These are phyloP conservation scores for Phytopythium oedochilum DNA, from an alignment of 352 stramenopile species.

Conservation along the genomic window DNA sequence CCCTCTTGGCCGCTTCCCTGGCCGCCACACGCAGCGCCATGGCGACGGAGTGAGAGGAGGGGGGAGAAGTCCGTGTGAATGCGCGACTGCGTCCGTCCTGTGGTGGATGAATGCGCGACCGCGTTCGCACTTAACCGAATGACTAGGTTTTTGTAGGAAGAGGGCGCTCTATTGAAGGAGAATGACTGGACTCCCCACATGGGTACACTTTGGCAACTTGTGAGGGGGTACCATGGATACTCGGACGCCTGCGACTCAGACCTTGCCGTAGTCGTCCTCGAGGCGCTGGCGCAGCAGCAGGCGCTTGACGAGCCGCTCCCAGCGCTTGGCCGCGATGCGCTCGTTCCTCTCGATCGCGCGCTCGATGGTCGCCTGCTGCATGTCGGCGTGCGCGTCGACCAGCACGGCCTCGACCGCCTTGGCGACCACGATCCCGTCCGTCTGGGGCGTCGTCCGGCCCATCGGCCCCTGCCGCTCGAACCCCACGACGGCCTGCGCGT, in stretches of 20 bases:
- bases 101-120: neutral
- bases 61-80: neutral
- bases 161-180: neutral
- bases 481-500: conserved; percentile 69
- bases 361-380: conserved; percentile 66
- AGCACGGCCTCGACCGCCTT: conserved; percentile 35
- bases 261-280: conserved; percentile 67
- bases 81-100: neutral
- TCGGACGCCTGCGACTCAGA: too few species aligned
- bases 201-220: too few species aligned
- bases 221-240: too few species aligned
- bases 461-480: conserved; percentile 44
- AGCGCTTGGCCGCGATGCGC: conserved; percentile 49
- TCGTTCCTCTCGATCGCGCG: conserved; percentile 66
- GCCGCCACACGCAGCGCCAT: conserved; percentile 10
- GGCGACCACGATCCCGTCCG: conserved; percentile 74
- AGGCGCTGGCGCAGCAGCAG: conserved; percentile 68
- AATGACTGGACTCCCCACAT: too few species aligned
- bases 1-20: neutral
- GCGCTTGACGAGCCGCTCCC: conserved; percentile 59
- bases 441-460: conserved; percentile 53
- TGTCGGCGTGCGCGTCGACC: conserved; percentile 58
- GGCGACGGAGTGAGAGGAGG: neutral
- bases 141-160: neutral
- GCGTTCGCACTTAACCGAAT: neutral